These are phyloP conservation scores for Agastache rugosa DNA, from an alignment of 257 asterid genomes.

Conservation along the genomic window DNA sequence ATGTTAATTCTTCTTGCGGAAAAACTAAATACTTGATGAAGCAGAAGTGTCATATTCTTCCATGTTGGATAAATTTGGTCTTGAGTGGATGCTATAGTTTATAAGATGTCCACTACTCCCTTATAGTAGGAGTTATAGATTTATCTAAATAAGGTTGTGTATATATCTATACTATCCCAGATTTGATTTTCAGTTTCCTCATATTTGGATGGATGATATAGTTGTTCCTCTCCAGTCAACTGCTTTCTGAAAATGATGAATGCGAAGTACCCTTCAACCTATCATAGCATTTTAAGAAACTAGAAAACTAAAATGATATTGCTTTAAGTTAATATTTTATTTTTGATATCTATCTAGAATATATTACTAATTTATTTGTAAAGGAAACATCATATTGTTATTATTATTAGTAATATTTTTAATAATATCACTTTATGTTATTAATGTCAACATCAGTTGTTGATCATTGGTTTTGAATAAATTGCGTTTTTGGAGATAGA, in stretches of 20 bases:
- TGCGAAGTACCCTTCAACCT: neutral
- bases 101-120: slow-evolving; percentile 7
- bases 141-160: neutral
- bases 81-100: neutral
- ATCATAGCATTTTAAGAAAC: neutral
- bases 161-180: neutral
- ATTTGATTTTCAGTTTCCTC: neutral
- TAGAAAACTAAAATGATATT: neutral
- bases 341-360: neutral
- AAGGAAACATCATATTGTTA: neutral
- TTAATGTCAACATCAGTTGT: slow-evolving; percentile 1
- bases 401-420: neutral
- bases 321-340: neutral
- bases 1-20: neutral
- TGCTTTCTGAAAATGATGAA: slow-evolving; percentile 16
- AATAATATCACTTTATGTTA: neutral
- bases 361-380: neutral
- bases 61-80: slow-evolving; percentile 7
- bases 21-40: slow-evolving; percentile 13
- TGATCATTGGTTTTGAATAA: neutral
- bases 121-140: neutral
- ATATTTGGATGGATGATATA: slow-evolving; percentile 1
- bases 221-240: slow-evolving; percentile 1
- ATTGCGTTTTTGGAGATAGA: neutral
- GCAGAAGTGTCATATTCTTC: neutral